Evolutionary conservation across 2,329 filamentous ascomycete genomes (phyloP).

Genomic region (Alternaria sp.): DNA sequence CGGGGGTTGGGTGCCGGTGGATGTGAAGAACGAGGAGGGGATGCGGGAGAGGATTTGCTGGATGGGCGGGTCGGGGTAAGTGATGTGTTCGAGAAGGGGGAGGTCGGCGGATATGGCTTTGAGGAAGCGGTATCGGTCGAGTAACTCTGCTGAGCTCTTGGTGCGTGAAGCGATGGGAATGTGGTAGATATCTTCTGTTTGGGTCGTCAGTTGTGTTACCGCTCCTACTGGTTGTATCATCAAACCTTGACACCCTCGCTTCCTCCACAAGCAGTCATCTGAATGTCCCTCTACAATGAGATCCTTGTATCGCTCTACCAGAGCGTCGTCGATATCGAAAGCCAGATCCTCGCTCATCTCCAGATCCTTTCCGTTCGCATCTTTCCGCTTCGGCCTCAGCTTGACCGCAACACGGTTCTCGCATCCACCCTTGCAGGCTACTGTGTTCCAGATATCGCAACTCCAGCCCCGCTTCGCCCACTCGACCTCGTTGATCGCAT

Average conservation of each 20-base stretch:
- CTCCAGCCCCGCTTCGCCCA: conserved; percentile 96
- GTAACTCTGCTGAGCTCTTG: conserved; percentile 47
- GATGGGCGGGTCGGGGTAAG: conserved; percentile 37
- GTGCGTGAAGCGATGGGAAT: conserved; percentile 54
- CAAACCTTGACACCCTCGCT: conserved; percentile 82
- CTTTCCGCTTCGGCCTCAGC: conserved; percentile 63
- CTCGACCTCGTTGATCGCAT: conserved; percentile 83
- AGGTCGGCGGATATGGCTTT: conserved; percentile 41
- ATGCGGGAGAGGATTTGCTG: conserved; percentile 34
- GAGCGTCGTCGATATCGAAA: conserved; percentile 61
- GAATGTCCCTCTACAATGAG: conserved; percentile 78
- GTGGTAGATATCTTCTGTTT: conserved; percentile 67
- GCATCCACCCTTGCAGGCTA: conserved; percentile 81
- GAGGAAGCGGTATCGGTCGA: conserved; percentile 50
- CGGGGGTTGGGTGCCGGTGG: conserved; percentile 20
- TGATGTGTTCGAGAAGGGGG: conserved; percentile 42
- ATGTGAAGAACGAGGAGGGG: conserved; percentile 33
- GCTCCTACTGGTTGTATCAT: not conserved
- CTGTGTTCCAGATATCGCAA: conserved; percentile 74
- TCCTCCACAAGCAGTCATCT: conserved; percentile 84
- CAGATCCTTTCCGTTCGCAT: conserved; percentile 52
- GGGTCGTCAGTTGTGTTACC: conserved; percentile 18
- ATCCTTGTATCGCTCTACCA: conserved; percentile 77
- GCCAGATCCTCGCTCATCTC: conserved; percentile 57
- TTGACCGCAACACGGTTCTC: conserved; percentile 84